Evolutionary conservation across 352 stramenopile species (phyloP).

Genomic region (Phytophthora quininea): DNA sequence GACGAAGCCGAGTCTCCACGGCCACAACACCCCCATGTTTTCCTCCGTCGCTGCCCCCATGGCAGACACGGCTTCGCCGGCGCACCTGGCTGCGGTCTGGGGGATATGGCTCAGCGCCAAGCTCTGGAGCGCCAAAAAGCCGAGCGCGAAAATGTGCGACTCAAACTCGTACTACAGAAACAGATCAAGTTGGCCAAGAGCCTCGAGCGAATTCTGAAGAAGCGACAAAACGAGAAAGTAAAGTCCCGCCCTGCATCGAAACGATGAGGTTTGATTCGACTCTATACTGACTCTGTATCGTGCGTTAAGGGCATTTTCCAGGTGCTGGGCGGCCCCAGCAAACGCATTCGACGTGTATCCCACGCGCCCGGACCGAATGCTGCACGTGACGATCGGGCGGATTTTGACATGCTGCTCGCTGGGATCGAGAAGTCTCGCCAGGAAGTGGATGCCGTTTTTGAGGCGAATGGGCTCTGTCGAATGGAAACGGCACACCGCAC

Average conservation of each 20-base stretch:
- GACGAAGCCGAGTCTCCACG: slow-evolving; percentile 6
- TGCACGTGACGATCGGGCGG: slow-evolving; percentile 28
- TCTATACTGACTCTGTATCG: slow-evolving; percentile 26
- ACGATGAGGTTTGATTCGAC: slow-evolving; percentile 15
- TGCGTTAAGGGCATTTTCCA: slow-evolving; percentile 34
- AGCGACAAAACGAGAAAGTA: slow-evolving; percentile 45
- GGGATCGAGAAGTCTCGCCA: slow-evolving; percentile 35
- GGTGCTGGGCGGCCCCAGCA: slow-evolving; percentile 31
- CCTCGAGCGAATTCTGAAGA: slow-evolving; percentile 43
- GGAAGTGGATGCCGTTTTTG: slow-evolving; percentile 41
- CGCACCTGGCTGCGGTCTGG: slow-evolving; percentile 43
- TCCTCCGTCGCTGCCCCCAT: slow-evolving; percentile 32
- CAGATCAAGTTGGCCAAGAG: slow-evolving; percentile 56
- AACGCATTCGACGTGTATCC: slow-evolving; percentile 33
- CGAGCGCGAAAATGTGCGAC: slow-evolving; percentile 52
- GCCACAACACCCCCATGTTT: slow-evolving; percentile 9
- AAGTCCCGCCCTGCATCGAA: slow-evolving; percentile 25
- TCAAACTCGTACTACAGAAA: slow-evolving; percentile 53
- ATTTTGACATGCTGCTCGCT: slow-evolving; percentile 39
- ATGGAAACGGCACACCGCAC: slow-evolving; percentile 40
- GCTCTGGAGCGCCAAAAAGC: slow-evolving; percentile 41
- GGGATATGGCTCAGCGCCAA: slow-evolving; percentile 47
- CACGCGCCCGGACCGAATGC: slow-evolving; percentile 16
- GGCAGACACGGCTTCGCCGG: slow-evolving; percentile 15
- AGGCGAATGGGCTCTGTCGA: slow-evolving; percentile 39